Conservation (phyloP, 2,329 filamentous ascomycete species). For the Incumbomyces delicatus region DNA sequence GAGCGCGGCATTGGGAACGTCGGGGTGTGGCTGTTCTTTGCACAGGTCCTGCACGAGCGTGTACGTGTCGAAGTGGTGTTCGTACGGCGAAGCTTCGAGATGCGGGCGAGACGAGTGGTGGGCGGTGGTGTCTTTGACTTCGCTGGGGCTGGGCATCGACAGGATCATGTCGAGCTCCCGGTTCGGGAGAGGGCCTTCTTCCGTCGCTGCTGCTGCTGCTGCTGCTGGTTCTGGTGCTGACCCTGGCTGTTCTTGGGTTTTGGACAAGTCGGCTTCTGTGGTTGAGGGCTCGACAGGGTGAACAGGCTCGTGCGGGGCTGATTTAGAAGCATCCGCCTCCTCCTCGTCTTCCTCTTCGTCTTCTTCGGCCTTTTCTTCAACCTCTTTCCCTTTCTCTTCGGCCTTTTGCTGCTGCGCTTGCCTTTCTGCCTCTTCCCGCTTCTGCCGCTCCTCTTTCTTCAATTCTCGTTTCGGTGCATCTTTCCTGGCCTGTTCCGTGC, state of each 20-base stretch:
- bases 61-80: slow-evolving; percentile 96
- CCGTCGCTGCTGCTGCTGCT: slow-evolving; percentile 7
- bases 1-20: slow-evolving; percentile 37
- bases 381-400: slow-evolving; percentile 7
- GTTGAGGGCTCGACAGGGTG: neutral
- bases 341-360: slow-evolving; percentile 14
- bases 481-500: slow-evolving; percentile 6
- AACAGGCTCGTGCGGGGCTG: too few species aligned
- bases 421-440: slow-evolving; percentile 9
- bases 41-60: slow-evolving; percentile 68
- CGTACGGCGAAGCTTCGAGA: slow-evolving; percentile 64
- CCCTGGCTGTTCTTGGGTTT: slow-evolving; percentile 6
- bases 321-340: neutral
- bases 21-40: neutral
- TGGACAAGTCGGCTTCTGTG: slow-evolving; percentile 14
- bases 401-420: slow-evolving; percentile 11
- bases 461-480: slow-evolving; percentile 1
- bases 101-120: slow-evolving; percentile 19
- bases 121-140: slow-evolving; percentile 17
- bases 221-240: too few species aligned
- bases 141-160: slow-evolving; percentile 31
- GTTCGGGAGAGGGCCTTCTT: slow-evolving; percentile 12
- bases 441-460: slow-evolving; percentile 5
- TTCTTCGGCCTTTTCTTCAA: slow-evolving; percentile 16
- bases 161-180: slow-evolving; percentile 31